phyloP scores from a whole-genome alignment of 1,284 basidiomycete species.

The Pterulicium gracile region DNA sequence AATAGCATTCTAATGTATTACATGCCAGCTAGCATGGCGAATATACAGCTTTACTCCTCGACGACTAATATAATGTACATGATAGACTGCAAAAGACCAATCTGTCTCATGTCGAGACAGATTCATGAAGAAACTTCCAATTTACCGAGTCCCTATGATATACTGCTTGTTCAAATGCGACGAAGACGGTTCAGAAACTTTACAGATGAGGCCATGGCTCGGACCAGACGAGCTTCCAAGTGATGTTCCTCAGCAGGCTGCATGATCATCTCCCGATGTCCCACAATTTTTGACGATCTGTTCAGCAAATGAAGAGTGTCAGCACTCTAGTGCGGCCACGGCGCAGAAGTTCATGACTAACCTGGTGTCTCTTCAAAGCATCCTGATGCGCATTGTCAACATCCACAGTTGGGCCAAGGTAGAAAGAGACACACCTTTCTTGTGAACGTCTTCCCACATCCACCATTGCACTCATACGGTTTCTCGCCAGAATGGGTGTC shows the following conservation, averaged over 20 bases:
- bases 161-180: no score
- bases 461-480: constrained; percentile 69
- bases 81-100: no score
- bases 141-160: no score
- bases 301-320: constrained; percentile 14
- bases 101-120: no score
- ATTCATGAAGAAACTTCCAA: no score
- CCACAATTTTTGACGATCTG: constrained; percentile 73
- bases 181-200: constrained; percentile 2
- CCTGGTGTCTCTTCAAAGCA: constrained; percentile 73
- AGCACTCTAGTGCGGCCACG: constrained; percentile 4
- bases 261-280: constrained; percentile 42
- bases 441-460: constrained; percentile 75
- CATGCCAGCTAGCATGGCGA: background rate
- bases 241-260: no score
- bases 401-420: background rate
- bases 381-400: constrained; percentile 23
- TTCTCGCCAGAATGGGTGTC: constrained; percentile 77
- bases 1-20: background rate
- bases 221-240: background rate
- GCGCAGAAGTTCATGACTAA: constrained; percentile 18
- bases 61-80: constrained; percentile 2
- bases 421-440: constrained; percentile 32
- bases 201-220: background rate
- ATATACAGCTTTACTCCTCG: background rate